A percentile compares a stretch with the other conserved stretches of the same genome.
Conservation (phyloP, 2,329 filamentous ascomycete species). For the Phyllosticta capitalensis region DNA sequence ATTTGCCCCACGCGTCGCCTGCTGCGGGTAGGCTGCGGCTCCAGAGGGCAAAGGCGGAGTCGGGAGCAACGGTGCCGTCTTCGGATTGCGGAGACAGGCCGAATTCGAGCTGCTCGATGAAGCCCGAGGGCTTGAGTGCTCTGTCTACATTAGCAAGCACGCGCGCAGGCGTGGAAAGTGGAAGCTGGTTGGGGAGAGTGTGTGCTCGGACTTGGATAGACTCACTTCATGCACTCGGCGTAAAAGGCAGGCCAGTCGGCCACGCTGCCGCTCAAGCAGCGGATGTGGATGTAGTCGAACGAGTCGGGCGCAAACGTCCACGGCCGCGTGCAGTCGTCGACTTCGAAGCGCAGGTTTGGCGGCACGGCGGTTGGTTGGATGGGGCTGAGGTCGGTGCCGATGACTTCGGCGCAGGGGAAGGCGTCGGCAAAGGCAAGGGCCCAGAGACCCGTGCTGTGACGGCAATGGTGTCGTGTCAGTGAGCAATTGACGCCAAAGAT, state of each 20-base stretch:
- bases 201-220: no score
- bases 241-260: slow-evolving; percentile 20
- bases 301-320: slow-evolving; percentile 20
- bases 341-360: slow-evolving; percentile 38
- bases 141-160: slow-evolving; percentile 39
- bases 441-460: slow-evolving; percentile 23
- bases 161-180: slow-evolving; percentile 30
- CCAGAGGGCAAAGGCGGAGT: slow-evolving; percentile 19
- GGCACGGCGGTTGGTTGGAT: slow-evolving; percentile 38
- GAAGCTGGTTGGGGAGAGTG: neutral
- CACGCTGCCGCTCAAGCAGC: slow-evolving; percentile 17
- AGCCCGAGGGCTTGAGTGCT: slow-evolving; percentile 21
- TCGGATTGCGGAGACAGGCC: slow-evolving; percentile 18
- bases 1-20: slow-evolving; percentile 25
- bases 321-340: slow-evolving; percentile 39
- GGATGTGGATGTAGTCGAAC: slow-evolving; percentile 19
- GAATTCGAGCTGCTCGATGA: slow-evolving; percentile 21
- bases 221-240: slow-evolving; percentile 15
- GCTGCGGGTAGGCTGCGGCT: slow-evolving; percentile 18
- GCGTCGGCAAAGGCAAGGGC: slow-evolving; percentile 25
- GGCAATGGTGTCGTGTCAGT: neutral
- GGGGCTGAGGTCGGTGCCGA: slow-evolving; percentile 40
- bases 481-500: neutral
- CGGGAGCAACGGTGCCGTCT: slow-evolving; percentile 15
- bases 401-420: slow-evolving; percentile 24